phyloP scores from a whole-genome alignment of 192 early-diverging fungal genomes.

The Oehlia diaphana region DNA sequence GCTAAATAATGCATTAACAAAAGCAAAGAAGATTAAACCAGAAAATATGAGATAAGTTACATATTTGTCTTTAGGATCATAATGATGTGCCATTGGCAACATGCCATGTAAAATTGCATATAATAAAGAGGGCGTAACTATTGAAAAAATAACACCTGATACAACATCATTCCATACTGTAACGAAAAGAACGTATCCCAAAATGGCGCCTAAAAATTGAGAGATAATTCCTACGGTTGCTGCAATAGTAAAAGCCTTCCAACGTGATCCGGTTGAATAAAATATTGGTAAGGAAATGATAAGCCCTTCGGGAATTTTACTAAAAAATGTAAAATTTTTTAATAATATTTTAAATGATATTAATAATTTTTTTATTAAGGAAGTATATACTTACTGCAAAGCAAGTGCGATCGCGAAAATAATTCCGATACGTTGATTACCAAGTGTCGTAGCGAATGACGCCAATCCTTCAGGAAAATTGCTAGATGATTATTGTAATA shows the following conservation, averaged over 20 bases:
- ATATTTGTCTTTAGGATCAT: constrained; percentile 24
- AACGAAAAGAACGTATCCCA: constrained; percentile 27
- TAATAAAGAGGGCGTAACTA: constrained; percentile 10
- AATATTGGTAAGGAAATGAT: constrained; percentile 25
- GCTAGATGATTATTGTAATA: neutral
- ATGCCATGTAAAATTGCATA: constrained; percentile 28
- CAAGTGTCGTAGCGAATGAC: constrained; percentile 4
- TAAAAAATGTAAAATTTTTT: neutral
- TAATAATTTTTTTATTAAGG: too few species aligned
- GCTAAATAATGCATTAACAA: constrained; percentile 13
- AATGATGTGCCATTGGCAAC: constrained; percentile 24
- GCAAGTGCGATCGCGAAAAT: constrained; percentile 18
- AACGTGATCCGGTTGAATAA: constrained; percentile 10
- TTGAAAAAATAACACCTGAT: constrained; percentile 13
- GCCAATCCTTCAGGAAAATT: constrained; percentile 26
- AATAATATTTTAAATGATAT: neutral
- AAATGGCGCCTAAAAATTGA: constrained; percentile 15
- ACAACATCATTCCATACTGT: constrained; percentile 23
- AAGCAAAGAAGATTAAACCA: constrained; percentile 22
- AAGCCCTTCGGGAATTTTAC: constrained; percentile 26
- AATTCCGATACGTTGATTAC: neutral
- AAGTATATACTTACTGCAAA: constrained; percentile 17
- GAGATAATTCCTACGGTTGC: constrained; percentile 3
- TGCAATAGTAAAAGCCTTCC: constrained; percentile 10
- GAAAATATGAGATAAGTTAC: constrained; percentile 1